A percentile compares a stretch with the other conserved stretches of the same genome.
Evolutionary conservation across 768 basidiomycete genomes (phyloP).

Genomic region (Hericium alpestre): DNA sequence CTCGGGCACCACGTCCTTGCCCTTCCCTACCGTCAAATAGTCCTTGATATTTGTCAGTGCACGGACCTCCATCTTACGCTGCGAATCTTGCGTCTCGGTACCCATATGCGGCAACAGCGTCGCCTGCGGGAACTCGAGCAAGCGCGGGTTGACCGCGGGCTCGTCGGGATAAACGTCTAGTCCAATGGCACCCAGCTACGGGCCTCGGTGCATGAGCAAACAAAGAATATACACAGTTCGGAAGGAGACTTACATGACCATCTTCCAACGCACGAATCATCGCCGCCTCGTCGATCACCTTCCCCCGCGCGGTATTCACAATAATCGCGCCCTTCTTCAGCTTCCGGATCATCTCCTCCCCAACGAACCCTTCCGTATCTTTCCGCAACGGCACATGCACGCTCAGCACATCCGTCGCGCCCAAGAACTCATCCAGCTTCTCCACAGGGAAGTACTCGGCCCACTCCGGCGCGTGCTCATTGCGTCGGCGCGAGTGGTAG

Average conservation of each 20-base stretch:
- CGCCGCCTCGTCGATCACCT: conserved; percentile 79
- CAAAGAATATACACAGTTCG: neutral
- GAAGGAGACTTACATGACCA: conserved; percentile 58
- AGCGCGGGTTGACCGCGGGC: conserved; percentile 65
- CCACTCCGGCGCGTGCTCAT: conserved; percentile 52
- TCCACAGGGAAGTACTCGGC: conserved; percentile 64
- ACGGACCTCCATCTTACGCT: conserved; percentile 76
- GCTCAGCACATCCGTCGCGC: conserved; percentile 70
- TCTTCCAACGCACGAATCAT: conserved; percentile 77
- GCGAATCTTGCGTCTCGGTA: conserved; percentile 74
- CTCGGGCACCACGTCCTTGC: conserved; percentile 62
- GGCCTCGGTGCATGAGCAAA: conserved; percentile 3
- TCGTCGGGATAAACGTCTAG: conserved; percentile 84
- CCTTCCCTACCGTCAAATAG: conserved; percentile 52
- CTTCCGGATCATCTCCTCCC: conserved; percentile 62
- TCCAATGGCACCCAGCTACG: conserved; percentile 67
- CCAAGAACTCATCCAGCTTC: conserved; percentile 51
- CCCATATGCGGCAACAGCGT: conserved; percentile 90
- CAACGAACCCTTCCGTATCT: conserved; percentile 66
- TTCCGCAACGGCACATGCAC: conserved; percentile 72
- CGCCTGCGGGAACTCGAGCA: conserved; percentile 75
- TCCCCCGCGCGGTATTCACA: conserved; percentile 86
- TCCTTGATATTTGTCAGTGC: conserved; percentile 70
- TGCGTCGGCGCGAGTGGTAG: conserved; percentile 61
- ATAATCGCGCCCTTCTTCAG: conserved; percentile 73